Base-by-base conservation (phyloP, 164 flowering plant genomes). In the Nelumbo lutea region DNA sequence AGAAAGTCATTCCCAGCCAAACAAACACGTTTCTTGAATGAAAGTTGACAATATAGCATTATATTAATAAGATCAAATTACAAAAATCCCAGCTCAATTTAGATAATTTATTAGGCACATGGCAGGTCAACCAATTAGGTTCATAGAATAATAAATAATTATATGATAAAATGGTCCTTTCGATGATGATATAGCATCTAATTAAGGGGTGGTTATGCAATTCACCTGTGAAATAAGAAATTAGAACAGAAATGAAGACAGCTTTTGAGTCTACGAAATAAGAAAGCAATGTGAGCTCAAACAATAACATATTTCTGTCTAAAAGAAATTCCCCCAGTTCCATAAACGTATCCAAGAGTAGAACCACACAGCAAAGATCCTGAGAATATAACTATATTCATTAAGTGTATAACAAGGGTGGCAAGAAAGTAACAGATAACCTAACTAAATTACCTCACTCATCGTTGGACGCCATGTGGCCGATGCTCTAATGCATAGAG, bases 401-500 rank as follows among this genome's bases (percentile, higher is more conserved):
- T 4, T 52, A 46, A 38, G 48, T 43, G n/a, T 14, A 13, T 57
- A 39, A 47, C 1, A 13, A 48, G n/a, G 50, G 38, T 6, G 44
- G 5, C 11, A 5, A 42, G 15, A 44, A 15, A 39, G 40, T 3
- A 38, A 52, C 15, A 68, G 44, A 13, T 41, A n/a, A 67, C n/a
- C 15, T 51, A 0, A 44, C 11, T 68, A 69, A 68, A 45, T 27
- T 81, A 94, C 98, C 97, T 94, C 87, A 64, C 72, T 86, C 89
- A 91, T 94, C 64, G 90, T 80, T 0, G 97, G 98, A 14, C 97
- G 89, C 95, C 95, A 91, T 4, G 73, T 63, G n/a, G 98, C 73
- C 9, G 96, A 87, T 9, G 91, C 68, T 56, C 97, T 80, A 58
- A 87, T 84, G 81, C 98, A 91, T 2, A 91, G 85, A 55, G 98